phyloP scores from a whole-genome alignment of 192 early-diverging fungal species.

The Obelidium mucronatum region DNA sequence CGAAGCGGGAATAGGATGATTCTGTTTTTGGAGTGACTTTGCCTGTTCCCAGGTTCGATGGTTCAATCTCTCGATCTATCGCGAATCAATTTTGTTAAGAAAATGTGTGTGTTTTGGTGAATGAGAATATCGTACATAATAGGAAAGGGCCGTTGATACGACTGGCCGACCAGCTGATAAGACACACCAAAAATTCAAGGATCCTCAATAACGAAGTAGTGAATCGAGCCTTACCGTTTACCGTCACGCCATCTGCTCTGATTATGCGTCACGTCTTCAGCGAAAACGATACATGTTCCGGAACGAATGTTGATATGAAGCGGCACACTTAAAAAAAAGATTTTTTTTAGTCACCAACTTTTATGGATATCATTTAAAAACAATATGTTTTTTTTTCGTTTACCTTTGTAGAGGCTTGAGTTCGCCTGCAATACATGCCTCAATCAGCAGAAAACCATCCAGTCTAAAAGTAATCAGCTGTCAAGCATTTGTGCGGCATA shows the following conservation, averaged over 20 bases:
- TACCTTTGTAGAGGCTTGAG: background rate
- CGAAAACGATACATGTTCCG: conserved; percentile 1
- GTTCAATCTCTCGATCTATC: background rate
- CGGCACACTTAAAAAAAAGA: too few species aligned
- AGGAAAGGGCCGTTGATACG: background rate
- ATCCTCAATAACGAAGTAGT: too few species aligned
- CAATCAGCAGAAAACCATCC: conserved; percentile 1
- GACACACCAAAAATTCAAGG: background rate
- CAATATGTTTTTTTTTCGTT: too few species aligned
- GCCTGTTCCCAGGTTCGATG: background rate
- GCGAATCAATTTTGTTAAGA: background rate
- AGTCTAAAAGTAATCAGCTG: background rate
- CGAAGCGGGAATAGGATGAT: background rate
- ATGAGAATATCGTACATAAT: background rate
- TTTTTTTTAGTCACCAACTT: too few species aligned
- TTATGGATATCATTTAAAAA: too few species aligned
- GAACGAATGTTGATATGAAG: background rate
- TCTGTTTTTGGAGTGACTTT: background rate
- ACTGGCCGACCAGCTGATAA: background rate
- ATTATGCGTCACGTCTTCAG: background rate
- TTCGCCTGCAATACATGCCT: conserved; percentile 8
- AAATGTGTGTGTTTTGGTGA: background rate
- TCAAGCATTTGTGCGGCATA: background rate
- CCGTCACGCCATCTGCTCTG: background rate
- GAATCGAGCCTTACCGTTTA: background rate